phyloP scores from a whole-genome alignment of 1,284 basidiomycete genomes.

The Uromyces viciae-fabae region DNA sequence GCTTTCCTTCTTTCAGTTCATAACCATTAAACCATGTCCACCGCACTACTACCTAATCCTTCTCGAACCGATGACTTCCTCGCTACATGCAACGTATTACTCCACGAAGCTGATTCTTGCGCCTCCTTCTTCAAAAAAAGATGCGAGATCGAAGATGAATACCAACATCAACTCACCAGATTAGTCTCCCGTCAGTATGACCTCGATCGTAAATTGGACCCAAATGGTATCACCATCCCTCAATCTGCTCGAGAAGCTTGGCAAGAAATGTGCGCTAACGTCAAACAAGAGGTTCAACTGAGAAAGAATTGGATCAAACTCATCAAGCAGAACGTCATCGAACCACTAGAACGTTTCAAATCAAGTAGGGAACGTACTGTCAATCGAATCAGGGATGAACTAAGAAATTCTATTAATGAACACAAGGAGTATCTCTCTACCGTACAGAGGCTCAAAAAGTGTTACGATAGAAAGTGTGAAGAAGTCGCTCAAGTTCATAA shows the following conservation, averaged over 20 bases:
- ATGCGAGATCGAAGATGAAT: constrained; percentile 44
- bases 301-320: constrained; percentile 34
- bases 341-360: constrained; percentile 33
- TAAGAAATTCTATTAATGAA: constrained; percentile 23
- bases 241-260: constrained; percentile 20
- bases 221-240: constrained; percentile 3
- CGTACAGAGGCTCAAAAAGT: constrained; percentile 39
- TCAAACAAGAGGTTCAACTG: constrained; percentile 29
- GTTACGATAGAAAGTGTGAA: constrained; percentile 43
- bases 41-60: background rate
- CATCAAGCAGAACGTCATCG: constrained; percentile 36
- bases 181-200: constrained; percentile 26
- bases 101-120: constrained; percentile 27
- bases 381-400: constrained; percentile 34
- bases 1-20: background rate
- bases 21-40: background rate
- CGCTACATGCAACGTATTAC: constrained; percentile 17
- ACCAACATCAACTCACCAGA: constrained; percentile 17
- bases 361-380: constrained; percentile 21
- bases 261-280: constrained; percentile 30
- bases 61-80: constrained; percentile 27
- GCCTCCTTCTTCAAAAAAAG: constrained; percentile 41
- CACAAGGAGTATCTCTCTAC: constrained; percentile 39
- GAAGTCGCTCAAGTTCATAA: constrained; percentile 34
- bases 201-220: constrained; percentile 13